Evolutionary conservation across 129 eudicot genomes (phyloP), one percentile per base, ranked within the genome.

Genomic region (Scalesia atractyloides): DNA sequence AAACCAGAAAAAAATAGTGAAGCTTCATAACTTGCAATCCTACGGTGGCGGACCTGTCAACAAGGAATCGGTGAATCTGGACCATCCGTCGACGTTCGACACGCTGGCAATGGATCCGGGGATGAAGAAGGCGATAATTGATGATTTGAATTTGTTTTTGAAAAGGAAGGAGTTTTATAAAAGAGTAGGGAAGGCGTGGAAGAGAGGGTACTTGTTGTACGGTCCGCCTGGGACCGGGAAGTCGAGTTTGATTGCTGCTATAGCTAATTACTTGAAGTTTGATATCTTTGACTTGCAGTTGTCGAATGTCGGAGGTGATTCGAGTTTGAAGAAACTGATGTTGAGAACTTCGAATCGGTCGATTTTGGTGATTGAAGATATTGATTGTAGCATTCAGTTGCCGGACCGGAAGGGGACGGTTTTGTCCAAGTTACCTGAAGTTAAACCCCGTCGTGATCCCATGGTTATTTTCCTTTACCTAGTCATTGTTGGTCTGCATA

Each of bases 161-260:
- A 70, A 22, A 62, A 68, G 96, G 53, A 72, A 66, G 24, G 92
- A 86, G 14, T 82, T 79, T 58, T 89, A 89, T 34, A 72, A 79
- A 37, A 86, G 63, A 26, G 89, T 89, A 7, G 92, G 96, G 33
- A 89, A 89, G 64, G 96, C 96, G 18, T 86, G 91, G 96, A 86
- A 86, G 60, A 76, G 96, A 72, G 91, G 96, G 56, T 88, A 88
- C 61, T 54, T 88, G 62, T 54, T 88, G 84, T 84, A 87, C 49
- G 93, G 89, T 10, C 87, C 93, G 2, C 93, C 93, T n/a, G 89
- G 93, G 10, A 87, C 88, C 0, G 88, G 95, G 51, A 85, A 85
- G 58, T 85, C 91, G 18, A 88, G 95, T 30, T 74, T 88, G 88
- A 83, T 88, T 54, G 95, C 91, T 0, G 91, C 95, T 7, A 88